Evolutionary conservation across 805 yeast genomes (phyloP), one percentile per base, ranked within the genome.

Genomic region (Blastobotrys parvus): DNA sequence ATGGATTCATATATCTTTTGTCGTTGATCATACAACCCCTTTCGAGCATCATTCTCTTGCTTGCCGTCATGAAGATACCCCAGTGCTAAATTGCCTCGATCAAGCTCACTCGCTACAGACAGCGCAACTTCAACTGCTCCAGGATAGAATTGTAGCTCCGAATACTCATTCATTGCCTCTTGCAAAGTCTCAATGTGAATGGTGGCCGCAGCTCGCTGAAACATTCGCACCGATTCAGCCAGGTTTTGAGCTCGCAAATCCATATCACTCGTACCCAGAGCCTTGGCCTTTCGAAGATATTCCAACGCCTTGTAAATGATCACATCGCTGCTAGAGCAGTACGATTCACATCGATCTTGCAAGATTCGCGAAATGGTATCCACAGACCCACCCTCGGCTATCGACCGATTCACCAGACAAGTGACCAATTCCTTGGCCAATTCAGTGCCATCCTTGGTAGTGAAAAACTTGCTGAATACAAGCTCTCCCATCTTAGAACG

Each of bases 281-380:
- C 83, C 55, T 81, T 83, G 1, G 97, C 97, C 54, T 82, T 79
- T 45, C 90, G 83, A 54, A 92, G 69, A 60, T 83, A 88, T 60
- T 92, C 98, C 53, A 88, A 79, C 0, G 97, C 97, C 62, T 90
- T 83, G 70, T 89, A 92, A 11, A 92, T 85, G 46, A 88, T 72
- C 21, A 92, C 96, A 62, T 92, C 98, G 51, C 83, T 86, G 13
- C 94, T 78, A 0, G 97, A 86, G 57, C 97, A 92, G 63, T 88
- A 92, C 0, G 95, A 79, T 1, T 95, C 94, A 68, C 98, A 92
- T 46, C 90, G 80, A 43, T 86, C 94, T 62, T 92, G 95, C 41
- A 92, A 67, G 1, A 89, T 78, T 29, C 80, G 78, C 1, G 97
- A 94, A 41, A 90, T 85, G 45, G 82, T 70, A 58, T 90, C 97